These are phyloP conservation scores for Yamadazyma insecticola DNA, from an alignment of 805 yeast genomes.

Conservation along the genomic window DNA sequence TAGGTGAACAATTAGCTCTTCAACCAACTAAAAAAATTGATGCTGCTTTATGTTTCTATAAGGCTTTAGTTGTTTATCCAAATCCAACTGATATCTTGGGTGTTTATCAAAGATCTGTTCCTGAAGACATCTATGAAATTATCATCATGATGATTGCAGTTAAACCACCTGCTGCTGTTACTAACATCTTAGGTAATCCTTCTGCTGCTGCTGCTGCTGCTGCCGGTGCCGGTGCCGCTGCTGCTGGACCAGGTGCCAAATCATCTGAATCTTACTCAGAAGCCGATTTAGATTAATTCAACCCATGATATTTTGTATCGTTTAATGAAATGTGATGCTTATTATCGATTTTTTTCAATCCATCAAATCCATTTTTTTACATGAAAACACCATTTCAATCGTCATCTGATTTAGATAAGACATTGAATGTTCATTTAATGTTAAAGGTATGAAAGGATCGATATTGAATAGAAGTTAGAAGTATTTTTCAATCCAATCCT, in stretches of 20 bases:
- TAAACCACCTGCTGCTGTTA: slow-evolving; percentile 79
- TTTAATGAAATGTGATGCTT: no score
- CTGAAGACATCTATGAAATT: slow-evolving; percentile 75
- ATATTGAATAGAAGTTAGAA: no score
- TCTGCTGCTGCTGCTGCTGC: slow-evolving; percentile 1
- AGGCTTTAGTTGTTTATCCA: slow-evolving; percentile 90
- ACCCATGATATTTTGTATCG: no score
- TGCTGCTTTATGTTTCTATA: slow-evolving; percentile 88
- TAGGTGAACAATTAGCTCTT: slow-evolving; percentile 77
- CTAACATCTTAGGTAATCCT: slow-evolving; percentile 49
- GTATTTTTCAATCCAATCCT: no score
- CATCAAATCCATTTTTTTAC: no score
- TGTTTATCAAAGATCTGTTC: slow-evolving; percentile 84
- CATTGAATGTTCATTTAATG: no score
- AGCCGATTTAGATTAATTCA: slow-evolving; percentile 22
- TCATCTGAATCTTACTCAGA: slow-evolving; percentile 40
- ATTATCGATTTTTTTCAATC: no score
- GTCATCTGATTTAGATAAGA: no score
- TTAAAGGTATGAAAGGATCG: no score
- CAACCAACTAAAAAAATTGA: slow-evolving; percentile 65
- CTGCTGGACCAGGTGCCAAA: not conserved
- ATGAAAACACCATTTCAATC: no score
- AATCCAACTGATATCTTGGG: slow-evolving; percentile 89
- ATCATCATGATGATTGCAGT: slow-evolving; percentile 86
- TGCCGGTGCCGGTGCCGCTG: not conserved